These are phyloP conservation scores for Puccinia hordei DNA, from an alignment of 1,284 basidiomycete genomes.

Conservation along the genomic window DNA sequence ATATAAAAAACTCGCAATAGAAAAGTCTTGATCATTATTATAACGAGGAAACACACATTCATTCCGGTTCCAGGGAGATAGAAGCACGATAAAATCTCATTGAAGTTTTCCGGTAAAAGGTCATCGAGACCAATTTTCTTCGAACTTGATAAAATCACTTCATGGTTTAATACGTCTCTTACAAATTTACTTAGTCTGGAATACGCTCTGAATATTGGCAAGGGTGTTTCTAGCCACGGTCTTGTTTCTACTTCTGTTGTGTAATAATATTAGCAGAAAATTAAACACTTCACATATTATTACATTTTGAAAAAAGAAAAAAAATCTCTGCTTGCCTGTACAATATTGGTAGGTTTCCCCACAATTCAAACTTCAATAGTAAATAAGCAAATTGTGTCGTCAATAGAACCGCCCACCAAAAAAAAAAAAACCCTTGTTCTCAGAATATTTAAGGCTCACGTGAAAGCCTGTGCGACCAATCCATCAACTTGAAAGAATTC, in stretches of 20 bases:
- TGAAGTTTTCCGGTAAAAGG: constrained; percentile 22
- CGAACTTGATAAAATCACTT: neutral
- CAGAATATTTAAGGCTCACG: constrained; percentile 8
- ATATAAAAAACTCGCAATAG: no score
- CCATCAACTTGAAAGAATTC: neutral
- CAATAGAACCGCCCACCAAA: neutral
- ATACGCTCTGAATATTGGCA: constrained; percentile 3
- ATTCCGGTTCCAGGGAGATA: constrained; percentile 43
- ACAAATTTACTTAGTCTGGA: constrained; percentile 23
- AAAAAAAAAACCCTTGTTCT: neutral
- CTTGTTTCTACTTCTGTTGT: constrained; percentile 48
- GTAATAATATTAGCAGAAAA: no score
- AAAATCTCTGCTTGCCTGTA: constrained; percentile 7
- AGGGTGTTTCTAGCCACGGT: constrained; percentile 1
- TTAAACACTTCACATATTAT: constrained; percentile 1
- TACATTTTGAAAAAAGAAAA: neutral
- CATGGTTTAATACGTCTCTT: neutral
- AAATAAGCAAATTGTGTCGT: neutral
- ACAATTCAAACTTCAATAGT: constrained; percentile 35
- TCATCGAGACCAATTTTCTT: neutral
- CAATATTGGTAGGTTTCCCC: constrained; percentile 42
- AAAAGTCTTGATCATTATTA: neutral
- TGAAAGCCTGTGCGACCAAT: constrained; percentile 40
- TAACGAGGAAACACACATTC: constrained; percentile 19
- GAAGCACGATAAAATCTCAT: constrained; percentile 42